Evolutionary conservation across 2,329 filamentous ascomycete genomes (phyloP), one percentile per base, ranked within the genome.

Genomic region (Arthrinium phaeospermum): DNA sequence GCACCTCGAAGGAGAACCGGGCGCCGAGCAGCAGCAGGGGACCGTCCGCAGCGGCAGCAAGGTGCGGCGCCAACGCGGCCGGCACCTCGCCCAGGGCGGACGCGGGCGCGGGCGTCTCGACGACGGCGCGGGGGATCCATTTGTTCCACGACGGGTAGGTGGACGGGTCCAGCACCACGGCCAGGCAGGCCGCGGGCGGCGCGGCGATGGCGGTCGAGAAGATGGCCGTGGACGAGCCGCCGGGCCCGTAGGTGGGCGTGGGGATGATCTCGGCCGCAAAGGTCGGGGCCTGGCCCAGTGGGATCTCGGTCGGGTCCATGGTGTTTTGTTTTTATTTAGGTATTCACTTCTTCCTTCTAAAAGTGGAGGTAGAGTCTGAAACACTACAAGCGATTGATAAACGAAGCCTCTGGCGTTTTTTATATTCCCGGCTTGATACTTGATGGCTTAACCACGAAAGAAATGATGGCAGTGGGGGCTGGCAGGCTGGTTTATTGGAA

Each of bases 141-240:
- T 75, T 75, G 77, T 83, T 84, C 81, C 83, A 83, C n/a, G 73
- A 61, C 5, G 79, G 75, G 76, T 82, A 84, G 10, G 77, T 75
- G 27, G 77, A 57, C 37, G 81, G 74, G 61, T 81, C 76, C 61
- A 82, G 75, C 45, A 82, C 47, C 64, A 80, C 73, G 70, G 77
- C 76, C 64, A 83, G 73, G 69, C 79, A 81, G 41, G 73, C 74
- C 12, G 72, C 74, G 1, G 82, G 81, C 61, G 82, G 71, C 10
- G 81, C 82, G 68, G 77, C 76, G 74, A 84, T 81, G 73, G 72
- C 74, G 45, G 78, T 76, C 6, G 81, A 79, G 78, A 78, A 82
- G 72, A 75, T 75, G 64, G 83, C 71, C 70, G 74, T 78, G 71
- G 80, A 79, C 30, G 72, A 73, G 27, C 80, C 80, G 70, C 78